Percentiles rank a stretch among this genome's conserved stretches.
phyloP scores from a whole-genome alignment of 2,329 filamentous ascomycete genomes.

The Teratosphaeria epicoccoides region DNA sequence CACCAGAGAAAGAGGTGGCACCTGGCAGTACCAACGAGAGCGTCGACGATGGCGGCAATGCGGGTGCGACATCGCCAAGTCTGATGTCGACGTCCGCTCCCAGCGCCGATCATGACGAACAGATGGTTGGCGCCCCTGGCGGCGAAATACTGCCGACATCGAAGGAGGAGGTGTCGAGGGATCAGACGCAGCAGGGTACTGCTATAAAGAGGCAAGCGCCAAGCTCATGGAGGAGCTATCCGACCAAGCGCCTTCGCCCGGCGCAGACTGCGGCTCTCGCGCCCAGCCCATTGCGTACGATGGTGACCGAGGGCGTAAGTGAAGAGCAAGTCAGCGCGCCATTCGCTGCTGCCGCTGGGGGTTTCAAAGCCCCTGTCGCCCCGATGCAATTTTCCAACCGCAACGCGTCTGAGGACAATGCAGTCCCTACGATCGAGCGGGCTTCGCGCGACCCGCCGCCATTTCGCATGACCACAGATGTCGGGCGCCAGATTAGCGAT shows the following conservation, averaged over 20 bases:
- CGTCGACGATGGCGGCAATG: neutral
- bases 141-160: neutral
- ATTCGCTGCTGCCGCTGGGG: neutral
- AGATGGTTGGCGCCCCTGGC: neutral
- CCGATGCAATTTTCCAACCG: neutral
- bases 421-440: neutral
- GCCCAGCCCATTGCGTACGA: neutral
- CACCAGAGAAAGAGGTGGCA: neutral
- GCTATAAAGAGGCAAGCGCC: neutral
- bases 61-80: neutral
- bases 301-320: neutral
- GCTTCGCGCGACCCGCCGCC: neutral
- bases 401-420: neutral
- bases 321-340: neutral
- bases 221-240: neutral
- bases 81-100: neutral
- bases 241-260: neutral
- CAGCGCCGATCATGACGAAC: neutral
- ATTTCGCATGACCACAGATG: neutral
- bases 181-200: neutral
- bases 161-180: neutral
- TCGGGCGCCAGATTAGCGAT: neutral
- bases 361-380: neutral
- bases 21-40: neutral
- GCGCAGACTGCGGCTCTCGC: neutral